Conservation (phyloP, 1,284 basidiomycete genomes). For the Veloboletus limbatus region DNA sequence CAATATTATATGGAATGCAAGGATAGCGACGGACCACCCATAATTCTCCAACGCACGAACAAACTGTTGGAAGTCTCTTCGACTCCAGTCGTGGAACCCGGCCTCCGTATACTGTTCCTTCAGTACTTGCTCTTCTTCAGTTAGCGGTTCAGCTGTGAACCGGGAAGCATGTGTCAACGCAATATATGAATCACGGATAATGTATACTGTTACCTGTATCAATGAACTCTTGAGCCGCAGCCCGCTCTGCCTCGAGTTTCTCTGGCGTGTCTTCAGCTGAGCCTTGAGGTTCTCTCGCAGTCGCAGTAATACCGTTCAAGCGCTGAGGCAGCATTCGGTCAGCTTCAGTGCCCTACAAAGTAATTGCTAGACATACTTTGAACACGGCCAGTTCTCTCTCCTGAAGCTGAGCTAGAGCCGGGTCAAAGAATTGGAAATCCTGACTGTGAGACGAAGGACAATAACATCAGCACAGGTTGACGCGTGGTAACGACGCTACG, state of each 20-base stretch:
- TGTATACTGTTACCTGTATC: conserved; percentile 57
- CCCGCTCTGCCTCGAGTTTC: conserved; percentile 79
- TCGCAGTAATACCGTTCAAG: conserved; percentile 74
- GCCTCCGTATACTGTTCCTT: conserved; percentile 79
- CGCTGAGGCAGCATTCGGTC: conserved; percentile 37
- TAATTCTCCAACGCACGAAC: conserved; percentile 82
- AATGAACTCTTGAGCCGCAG: conserved; percentile 82
- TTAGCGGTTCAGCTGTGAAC: conserved; percentile 75
- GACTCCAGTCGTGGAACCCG: conserved; percentile 89
- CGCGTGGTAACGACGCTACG: background rate
- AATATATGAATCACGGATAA: background rate
- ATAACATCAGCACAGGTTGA: background rate
- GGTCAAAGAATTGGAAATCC: conserved; percentile 98
- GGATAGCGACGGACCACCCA: conserved; percentile 64
- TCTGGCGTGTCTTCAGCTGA: conserved; percentile 83
- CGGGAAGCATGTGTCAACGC: background rate
- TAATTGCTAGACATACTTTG: conserved; percentile 46
- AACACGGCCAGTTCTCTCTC: conserved; percentile 85
- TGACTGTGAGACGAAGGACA: conserved; percentile 52
- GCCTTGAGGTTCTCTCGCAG: conserved; percentile 64
- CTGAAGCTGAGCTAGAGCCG: conserved; percentile 79
- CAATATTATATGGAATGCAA: background rate
- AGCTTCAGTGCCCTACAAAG: background rate
- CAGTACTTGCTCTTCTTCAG: conserved; percentile 77
- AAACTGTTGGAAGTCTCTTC: conserved; percentile 92